Conservation (phyloP, 371 early-diverging fungal species). For the Saksenaea vasiformis region DNA sequence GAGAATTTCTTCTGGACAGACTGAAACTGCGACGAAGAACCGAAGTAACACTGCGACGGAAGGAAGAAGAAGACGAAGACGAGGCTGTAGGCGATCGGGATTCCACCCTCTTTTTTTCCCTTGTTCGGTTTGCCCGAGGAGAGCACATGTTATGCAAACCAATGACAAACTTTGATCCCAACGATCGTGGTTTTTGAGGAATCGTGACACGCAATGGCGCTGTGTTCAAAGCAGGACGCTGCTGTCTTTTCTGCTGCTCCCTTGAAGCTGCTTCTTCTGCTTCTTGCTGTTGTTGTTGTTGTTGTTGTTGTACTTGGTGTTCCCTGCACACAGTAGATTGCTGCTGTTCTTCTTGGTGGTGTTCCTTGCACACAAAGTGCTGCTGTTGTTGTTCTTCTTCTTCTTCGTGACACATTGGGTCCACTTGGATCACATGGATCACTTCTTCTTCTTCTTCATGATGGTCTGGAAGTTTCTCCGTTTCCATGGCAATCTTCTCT, state of each 20-base stretch:
- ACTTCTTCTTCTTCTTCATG: neutral
- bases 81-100: neutral
- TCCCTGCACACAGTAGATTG: neutral
- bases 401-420: neutral
- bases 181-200: neutral
- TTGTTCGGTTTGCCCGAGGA: neutral
- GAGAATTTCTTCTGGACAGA: neutral
- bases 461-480: neutral
- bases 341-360: neutral
- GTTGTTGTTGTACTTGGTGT: neutral
- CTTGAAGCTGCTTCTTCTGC: neutral
- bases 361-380: neutral
- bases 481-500: neutral
- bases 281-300: neutral
- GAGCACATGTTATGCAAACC: neutral
- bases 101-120: neutral
- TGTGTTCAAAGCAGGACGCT: neutral
- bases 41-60: neutral
- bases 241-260: neutral
- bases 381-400: neutral
- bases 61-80: neutral
- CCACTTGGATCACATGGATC: neutral
- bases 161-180: neutral
- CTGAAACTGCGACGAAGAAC: neutral
- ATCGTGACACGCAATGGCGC: neutral